phyloP scores from a whole-genome alignment of 1,284 basidiomycete species.

The Ceratobasidium sp. region DNA sequence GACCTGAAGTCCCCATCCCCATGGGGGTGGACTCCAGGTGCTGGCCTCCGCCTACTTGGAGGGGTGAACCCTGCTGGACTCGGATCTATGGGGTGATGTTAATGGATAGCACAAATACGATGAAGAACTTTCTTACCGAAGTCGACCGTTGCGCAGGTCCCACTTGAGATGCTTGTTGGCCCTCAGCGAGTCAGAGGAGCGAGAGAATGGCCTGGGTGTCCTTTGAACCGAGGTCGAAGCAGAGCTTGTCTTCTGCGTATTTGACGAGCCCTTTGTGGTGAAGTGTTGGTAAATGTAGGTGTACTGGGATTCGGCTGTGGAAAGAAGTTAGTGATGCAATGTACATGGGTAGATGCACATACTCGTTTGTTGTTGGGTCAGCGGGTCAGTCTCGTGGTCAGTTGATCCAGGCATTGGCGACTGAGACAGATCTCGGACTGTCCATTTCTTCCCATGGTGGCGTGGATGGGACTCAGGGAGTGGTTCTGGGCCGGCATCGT shows the following conservation, averaged over 20 bases:
- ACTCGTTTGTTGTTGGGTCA: not conserved
- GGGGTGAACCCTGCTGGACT: not conserved
- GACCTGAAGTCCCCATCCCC: not conserved
- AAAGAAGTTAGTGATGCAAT: not conserved
- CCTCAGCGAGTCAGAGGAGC: slow-evolving; percentile 7
- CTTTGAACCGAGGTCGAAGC: not conserved
- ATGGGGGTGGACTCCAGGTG: not conserved
- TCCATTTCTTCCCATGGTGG: not conserved
- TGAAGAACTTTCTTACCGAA: not conserved
- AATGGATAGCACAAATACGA: not conserved
- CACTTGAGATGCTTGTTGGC: slow-evolving; percentile 19
- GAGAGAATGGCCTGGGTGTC: slow-evolving; percentile 14
- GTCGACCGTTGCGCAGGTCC: slow-evolving; percentile 13
- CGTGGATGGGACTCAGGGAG: slow-evolving; percentile 1
- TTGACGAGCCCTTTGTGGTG: slow-evolving; percentile 9
- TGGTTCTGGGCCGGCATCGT: not conserved
- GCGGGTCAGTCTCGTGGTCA: slow-evolving; percentile 8
- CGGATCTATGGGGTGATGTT: not conserved
- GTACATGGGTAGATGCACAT: not conserved
- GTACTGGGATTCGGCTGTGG: not conserved
- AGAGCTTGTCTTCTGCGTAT: slow-evolving; percentile 5
- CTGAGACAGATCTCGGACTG: not conserved
- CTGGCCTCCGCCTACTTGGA: slow-evolving; percentile 33
- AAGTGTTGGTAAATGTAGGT: slow-evolving; percentile 1
- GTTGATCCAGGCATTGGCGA: slow-evolving; percentile 9